Evolutionary conservation across 345 rosid species (phyloP), one percentile per base, ranked within the genome.

Genomic region (Boechera divaricarpa): DNA sequence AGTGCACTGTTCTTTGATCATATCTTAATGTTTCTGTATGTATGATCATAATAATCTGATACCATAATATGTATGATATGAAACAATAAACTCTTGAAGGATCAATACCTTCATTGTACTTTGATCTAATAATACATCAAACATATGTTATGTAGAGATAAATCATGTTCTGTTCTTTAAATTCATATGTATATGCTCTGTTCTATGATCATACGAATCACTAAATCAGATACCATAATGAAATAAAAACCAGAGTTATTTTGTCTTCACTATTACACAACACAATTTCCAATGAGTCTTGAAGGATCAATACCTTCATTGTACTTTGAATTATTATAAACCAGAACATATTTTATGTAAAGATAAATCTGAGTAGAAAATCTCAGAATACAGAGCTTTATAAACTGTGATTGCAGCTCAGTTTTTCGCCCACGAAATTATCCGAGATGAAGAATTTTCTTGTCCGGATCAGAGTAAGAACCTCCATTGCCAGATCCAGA

Each of bases 361-460:
- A 41, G 59, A 42, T 4, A 63, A 5, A 63, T 15, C 64, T 62
- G 70, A 73, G 76, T 16, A 13, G 6, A 49, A 16, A 44, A 28
- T 16, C 28, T 5, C 62, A 62, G 41, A 33, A 66, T 75, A 52
- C 49, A 56, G 13, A 45, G 63, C 38, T 76, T 42, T 16, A 51
- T 13, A 69, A 76, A 39, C 60, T 36, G 57, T 61, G 61, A 62
- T 54, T 44, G 36, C 12, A 53, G 18, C 69, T 54, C 1, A n/a
- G 4, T 7, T 69, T 70, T 26, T 54, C 52, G 1, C 3, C 13
- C 31, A 67, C 10, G 56, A 69, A 32, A 54, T 26, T 45, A 94
- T 86, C 97, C 97, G 49, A 92, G 97, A 83, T 92, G 92, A 76
- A 90, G 91, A 69, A 90, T 79, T 81, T 90, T 94, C 87, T 89